Evolutionary conservation across 768 basidiomycete species (phyloP).

Genomic region (Hypholoma sublateritium): DNA sequence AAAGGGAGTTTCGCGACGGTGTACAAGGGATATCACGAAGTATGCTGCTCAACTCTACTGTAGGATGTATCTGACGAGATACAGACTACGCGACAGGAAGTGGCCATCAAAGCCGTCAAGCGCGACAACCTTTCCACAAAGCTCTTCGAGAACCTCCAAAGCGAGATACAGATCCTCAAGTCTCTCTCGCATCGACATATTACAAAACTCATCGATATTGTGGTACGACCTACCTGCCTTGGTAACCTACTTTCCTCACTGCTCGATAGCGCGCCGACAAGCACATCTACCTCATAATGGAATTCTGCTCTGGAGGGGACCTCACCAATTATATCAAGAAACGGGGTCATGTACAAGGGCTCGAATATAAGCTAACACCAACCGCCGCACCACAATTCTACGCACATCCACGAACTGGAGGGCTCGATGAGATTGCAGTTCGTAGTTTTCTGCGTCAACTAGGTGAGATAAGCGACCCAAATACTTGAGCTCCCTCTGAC

Average conservation of each 20-base stretch:
- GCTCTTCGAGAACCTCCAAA: constrained; percentile 95
- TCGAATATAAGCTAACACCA: constrained; percentile 76
- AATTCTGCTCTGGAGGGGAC: constrained; percentile 95
- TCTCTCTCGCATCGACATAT: constrained; percentile 91
- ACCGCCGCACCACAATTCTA: constrained; percentile 79
- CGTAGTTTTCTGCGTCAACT: constrained; percentile 92
- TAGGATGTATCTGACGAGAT: not conserved
- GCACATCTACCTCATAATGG: constrained; percentile 95
- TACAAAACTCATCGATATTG: constrained; percentile 89
- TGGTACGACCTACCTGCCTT: constrained; percentile 50
- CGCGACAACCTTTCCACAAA: constrained; percentile 86
- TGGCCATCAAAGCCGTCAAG: constrained; percentile 95
- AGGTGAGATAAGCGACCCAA: constrained; percentile 41
- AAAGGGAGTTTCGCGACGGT: constrained; percentile 97
- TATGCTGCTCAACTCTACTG: constrained; percentile 32
- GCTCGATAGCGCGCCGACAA: constrained; percentile 63
- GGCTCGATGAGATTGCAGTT: constrained; percentile 87
- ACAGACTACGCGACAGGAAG: constrained; percentile 73
- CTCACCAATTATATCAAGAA: constrained; percentile 97
- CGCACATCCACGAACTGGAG: constrained; percentile 88
- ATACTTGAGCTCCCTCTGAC: not conserved
- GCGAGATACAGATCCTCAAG: constrained; percentile 97
- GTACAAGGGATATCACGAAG: constrained; percentile 90
- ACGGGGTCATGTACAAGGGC: constrained; percentile 87
- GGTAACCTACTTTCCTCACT: constrained; percentile 10